A percentile compares a stretch with the other conserved stretches of the same genome.
These are phyloP conservation scores for Trichoderma gracile DNA, from an alignment of 2,329 filamentous ascomycete species.

Conservation along the genomic window DNA sequence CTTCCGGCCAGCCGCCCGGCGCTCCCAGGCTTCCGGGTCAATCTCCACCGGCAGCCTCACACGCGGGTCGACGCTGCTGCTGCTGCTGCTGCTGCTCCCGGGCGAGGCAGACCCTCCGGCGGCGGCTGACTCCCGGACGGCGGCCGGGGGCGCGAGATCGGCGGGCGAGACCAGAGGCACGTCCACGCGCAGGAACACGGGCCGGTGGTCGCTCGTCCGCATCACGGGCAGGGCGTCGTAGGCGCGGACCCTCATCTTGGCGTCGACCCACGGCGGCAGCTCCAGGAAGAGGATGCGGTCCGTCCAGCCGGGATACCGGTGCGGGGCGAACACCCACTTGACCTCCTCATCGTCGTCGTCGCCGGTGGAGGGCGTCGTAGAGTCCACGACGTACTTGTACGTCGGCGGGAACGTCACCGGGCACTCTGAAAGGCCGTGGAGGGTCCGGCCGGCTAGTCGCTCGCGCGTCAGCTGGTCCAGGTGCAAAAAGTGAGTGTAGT, in stretches of 20 bases:
- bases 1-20: conserved; percentile 48
- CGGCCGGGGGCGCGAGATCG: conserved; percentile 39
- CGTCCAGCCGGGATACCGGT: conserved; percentile 91
- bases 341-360: conserved; percentile 38
- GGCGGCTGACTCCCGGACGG: not conserved
- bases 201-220: conserved; percentile 82
- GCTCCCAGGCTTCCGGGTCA: conserved; percentile 56
- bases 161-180: conserved; percentile 60
- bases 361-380: conserved; percentile 28
- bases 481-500: conserved; percentile 67
- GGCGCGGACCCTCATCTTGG: conserved; percentile 53
- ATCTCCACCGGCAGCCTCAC: conserved; percentile 52
- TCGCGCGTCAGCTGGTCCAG: conserved; percentile 81
- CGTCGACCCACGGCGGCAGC: conserved; percentile 53
- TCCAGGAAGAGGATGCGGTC: conserved; percentile 83
- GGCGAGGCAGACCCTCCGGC: conserved; percentile 29
- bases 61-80: conserved; percentile 43
- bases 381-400: conserved; percentile 74
- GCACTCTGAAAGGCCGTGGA: conserved; percentile 78
- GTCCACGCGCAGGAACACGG: conserved; percentile 71
- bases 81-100: not conserved
- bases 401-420: conserved; percentile 81
- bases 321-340: conserved; percentile 72
- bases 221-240: conserved; percentile 80
- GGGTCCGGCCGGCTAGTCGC: conserved; percentile 63